These are phyloP conservation scores for Erigeron philadelphicus DNA, from an alignment of 140 eudicot genomes.

Conservation along the genomic window DNA sequence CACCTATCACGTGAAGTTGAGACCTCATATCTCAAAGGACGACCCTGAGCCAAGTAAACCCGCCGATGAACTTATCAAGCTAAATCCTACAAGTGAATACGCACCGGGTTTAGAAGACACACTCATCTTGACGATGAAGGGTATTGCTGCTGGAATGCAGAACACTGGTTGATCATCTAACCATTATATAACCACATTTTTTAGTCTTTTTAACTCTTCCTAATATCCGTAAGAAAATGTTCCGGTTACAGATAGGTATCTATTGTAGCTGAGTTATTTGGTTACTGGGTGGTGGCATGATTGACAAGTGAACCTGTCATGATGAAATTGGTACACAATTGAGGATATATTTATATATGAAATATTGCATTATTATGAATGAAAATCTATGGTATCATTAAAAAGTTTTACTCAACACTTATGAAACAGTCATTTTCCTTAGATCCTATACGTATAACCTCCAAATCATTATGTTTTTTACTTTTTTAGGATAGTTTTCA, in stretches of 20 bases:
- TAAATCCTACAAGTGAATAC: slow-evolving; percentile 87
- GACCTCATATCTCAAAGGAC: slow-evolving; percentile 84
- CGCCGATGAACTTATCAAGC: slow-evolving; percentile 63
- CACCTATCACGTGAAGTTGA: slow-evolving; percentile 47
- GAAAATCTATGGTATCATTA: slow-evolving; percentile 2
- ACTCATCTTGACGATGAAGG: slow-evolving; percentile 96
- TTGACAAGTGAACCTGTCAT: neutral
- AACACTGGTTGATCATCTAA: slow-evolving; percentile 61
- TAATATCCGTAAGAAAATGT: slow-evolving; percentile 8
- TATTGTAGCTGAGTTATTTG: slow-evolving; percentile 11
- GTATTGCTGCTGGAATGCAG: slow-evolving; percentile 98
- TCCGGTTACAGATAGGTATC: slow-evolving; percentile 20
- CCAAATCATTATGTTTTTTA: too few species aligned
- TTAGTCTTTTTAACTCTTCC: slow-evolving; percentile 9
- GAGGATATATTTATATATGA: neutral
- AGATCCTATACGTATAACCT: too few species aligned
- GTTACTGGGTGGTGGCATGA: slow-evolving; percentile 12
- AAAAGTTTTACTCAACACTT: too few species aligned
- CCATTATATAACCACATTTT: neutral
- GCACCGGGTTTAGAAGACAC: slow-evolving; percentile 99
- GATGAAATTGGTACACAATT: slow-evolving; percentile 5
- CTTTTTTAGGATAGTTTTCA: too few species aligned
- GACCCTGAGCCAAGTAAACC: slow-evolving; percentile 46
- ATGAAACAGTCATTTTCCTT: too few species aligned
- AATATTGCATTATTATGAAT: neutral